Conservation (phyloP, 2,329 filamentous ascomycete genomes). For the Cercospora brassicicola region DNA sequence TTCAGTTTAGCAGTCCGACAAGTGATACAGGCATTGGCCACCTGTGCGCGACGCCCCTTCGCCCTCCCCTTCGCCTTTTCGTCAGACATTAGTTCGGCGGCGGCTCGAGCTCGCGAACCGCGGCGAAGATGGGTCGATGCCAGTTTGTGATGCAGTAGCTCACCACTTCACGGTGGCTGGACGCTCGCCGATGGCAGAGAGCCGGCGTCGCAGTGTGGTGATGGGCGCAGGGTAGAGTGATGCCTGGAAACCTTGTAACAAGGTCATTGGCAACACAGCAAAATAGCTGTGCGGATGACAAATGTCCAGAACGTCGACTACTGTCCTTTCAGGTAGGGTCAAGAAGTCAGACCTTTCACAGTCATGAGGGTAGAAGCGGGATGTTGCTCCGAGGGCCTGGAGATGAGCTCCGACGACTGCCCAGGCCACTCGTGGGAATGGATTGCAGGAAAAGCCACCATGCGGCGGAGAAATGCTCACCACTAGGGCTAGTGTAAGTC, state of each 20-base stretch:
- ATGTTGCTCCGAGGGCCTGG: constrained; percentile 1
- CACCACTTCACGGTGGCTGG: neutral
- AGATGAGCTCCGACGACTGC: neutral
- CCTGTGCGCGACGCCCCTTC: constrained; percentile 10
- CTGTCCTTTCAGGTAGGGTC: neutral
- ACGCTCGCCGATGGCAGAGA: neutral
- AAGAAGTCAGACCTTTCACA: neutral
- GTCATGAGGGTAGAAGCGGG: neutral
- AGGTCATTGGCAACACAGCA: neutral
- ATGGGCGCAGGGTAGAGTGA: neutral
- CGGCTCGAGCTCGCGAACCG: neutral
- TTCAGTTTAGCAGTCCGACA: constrained; percentile 17
- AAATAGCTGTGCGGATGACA: neutral
- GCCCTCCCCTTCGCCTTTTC: neutral
- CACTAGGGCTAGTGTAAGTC: neutral
- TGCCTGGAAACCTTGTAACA: neutral
- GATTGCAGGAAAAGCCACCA: constrained; percentile 1
- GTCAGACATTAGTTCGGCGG: neutral
- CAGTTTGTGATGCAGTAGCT: neutral
- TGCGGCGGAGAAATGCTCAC: constrained; percentile 1
- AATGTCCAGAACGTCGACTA: neutral
- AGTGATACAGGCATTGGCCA: constrained; percentile 17
- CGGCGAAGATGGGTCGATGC: neutral
- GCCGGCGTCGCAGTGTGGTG: neutral
- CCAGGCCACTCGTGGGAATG: neutral